Base-by-base conservation (phyloP, 148 eudicot genomes). In the Rhododendron ovatum region DNA sequence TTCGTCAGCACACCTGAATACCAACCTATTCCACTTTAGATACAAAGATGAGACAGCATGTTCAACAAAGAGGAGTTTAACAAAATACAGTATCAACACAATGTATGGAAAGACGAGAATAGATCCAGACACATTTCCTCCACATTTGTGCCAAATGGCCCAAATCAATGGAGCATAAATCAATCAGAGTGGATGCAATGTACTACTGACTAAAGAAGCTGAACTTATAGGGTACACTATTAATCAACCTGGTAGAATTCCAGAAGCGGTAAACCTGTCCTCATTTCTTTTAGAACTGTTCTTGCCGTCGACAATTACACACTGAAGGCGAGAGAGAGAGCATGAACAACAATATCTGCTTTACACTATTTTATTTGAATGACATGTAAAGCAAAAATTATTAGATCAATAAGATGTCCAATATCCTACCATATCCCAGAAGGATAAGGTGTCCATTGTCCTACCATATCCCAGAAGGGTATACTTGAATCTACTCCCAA, bases 1-100 rank as follows among this genome's bases (percentile, higher is more conserved):
- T 79, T 85, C 43, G 3, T 53, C 57, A 80, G 48, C 65, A 28
- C 83, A 80, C 87, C 87, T 85, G 87, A 41, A 55, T 35, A 47
- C 33, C 20, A 80, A 61, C 17, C 79, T 28, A 33, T 79, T 48
- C 82, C 17, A 4, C 8, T 47, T 79, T 28, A 79, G 47, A 26
- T 79, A 3, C 8, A 79, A 48, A 26, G 30, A 22, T 17, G 53
- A 47, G 22, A 79, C n/a, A 43, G 77, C 59, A 50, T 45, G 41
- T 11, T 80, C 45, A 78, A 28, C 13, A 55, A 22, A 79, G 35
- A n/a, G 45, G 24, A 28, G 73, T 48, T 71, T 13, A 17, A 8
- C 7, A 74, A 22, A 30, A 51, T 8, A 51, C 57, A 51, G 57
- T 39, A 84, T 47, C 39, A 7, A 47, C 26, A 8, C 73, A 73